Conservation (phyloP, 2,329 filamentous ascomycete species). For the Penicillium sp. region DNA sequence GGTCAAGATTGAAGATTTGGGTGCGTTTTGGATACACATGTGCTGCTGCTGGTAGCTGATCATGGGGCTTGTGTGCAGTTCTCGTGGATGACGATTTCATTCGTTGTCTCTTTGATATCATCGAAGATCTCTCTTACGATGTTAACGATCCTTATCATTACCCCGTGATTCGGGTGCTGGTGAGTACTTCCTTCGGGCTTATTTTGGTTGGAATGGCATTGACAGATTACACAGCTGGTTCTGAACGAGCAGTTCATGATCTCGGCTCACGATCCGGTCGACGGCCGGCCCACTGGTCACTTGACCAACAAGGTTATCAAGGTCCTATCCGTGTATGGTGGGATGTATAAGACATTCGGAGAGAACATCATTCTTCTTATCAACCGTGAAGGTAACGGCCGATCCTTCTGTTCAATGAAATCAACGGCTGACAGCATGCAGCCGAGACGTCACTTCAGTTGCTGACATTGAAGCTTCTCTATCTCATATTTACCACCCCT, state of each 20-base stretch:
- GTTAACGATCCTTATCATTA: slow-evolving; percentile 93
- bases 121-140: slow-evolving; percentile 84
- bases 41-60: slow-evolving; percentile 6
- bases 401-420: neutral
- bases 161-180: slow-evolving; percentile 86
- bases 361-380: slow-evolving; percentile 95
- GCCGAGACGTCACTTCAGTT: slow-evolving; percentile 89
- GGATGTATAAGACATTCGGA: slow-evolving; percentile 86
- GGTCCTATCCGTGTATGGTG: slow-evolving; percentile 75
- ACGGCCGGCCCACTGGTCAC: slow-evolving; percentile 45
- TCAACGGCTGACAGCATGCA: slow-evolving; percentile 25
- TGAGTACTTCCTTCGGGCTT: slow-evolving; percentile 46
- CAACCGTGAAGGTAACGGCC: slow-evolving; percentile 71
- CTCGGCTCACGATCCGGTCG: slow-evolving; percentile 55
- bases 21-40: slow-evolving; percentile 48
- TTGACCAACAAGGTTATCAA: slow-evolving; percentile 95
- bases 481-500: slow-evolving; percentile 88
- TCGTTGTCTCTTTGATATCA: slow-evolving; percentile 76
- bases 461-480: slow-evolving; percentile 92
- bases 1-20: slow-evolving; percentile 72
- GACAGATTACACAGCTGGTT: slow-evolving; percentile 62
- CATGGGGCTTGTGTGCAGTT: slow-evolving; percentile 36
- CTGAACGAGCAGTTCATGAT: slow-evolving; percentile 99
- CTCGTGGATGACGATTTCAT: slow-evolving; percentile 75
- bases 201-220: neutral